Evolutionary conservation across 805 yeast species (phyloP), one percentile per base, ranked within the genome.

Genomic region (Candida taoyuanica): DNA sequence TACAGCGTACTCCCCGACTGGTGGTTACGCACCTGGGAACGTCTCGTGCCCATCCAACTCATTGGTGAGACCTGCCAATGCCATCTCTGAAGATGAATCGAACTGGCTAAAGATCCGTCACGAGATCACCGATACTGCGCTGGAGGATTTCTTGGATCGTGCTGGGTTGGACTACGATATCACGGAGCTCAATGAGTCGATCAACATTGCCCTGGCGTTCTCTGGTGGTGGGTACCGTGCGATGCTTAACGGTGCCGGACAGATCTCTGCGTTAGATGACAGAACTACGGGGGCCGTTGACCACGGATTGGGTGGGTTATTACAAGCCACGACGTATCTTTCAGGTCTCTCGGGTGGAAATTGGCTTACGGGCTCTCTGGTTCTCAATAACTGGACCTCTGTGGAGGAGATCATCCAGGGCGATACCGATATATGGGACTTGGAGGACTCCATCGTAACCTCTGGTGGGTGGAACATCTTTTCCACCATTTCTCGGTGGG

Each of bases 211-310:
- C 14, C 46, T 72, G 9, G 78, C 88, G n/a, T 81, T 78, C 55
- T 71, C 85, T 13, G 95, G 95, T 34, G 95, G 95, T 58, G 95
- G 95, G 11, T 86, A 84, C 62, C 71, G 96, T 44, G 95, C 96
- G 31, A 85, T 87, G 93, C 64, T 86, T 29, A 60, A 69, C 41
- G 95, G 95, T 6, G 95, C 94, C 5, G 95, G 95, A 31, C 80
- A 79, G 59, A 60, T 86, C 27, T 64, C 88, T 3, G 95, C 88
- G 3, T 62, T 85, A 42, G 96, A 86, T 55, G 74, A 74, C 52
- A 68, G 93, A 53, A 81, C 91, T 5, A 59, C 51, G 4, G 71
- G 69, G 37, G 71, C 77, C 15, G 63, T 72, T 7, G 66, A 64
- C 15, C 68, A 71, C 14, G 81, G 82, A 14, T 58, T 85, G 30